Evolutionary conservation across 176 grass and related monocot genomes (phyloP).

Genomic region (Eragrostis curvula): DNA sequence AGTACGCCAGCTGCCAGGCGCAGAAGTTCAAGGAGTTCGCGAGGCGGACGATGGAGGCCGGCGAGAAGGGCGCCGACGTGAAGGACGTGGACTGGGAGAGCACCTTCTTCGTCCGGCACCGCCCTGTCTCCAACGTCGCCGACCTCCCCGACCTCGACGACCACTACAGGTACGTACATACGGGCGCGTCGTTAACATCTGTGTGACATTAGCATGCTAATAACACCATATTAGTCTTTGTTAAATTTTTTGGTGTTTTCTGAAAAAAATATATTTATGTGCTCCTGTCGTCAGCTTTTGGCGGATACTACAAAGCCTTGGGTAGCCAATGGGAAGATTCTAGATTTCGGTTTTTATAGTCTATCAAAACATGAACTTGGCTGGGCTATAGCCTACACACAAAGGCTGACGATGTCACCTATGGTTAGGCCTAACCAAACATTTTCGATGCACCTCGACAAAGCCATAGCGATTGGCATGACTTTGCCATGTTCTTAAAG

Average conservation of each 20-base stretch:
- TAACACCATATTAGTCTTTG: background rate
- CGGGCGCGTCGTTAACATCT: constrained; percentile 1
- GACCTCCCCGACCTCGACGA: constrained; percentile 73
- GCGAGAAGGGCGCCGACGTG: constrained; percentile 40
- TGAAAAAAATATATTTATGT: background rate
- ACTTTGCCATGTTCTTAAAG: background rate
- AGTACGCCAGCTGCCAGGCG: constrained; percentile 61
- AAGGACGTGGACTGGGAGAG: constrained; percentile 91
- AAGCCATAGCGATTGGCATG: background rate
- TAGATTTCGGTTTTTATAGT: too few species aligned
- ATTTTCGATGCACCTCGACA: background rate
- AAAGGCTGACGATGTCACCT: constrained; percentile 18
- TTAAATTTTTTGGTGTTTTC: background rate
- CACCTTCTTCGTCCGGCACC: constrained; percentile 89
- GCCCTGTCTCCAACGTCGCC: constrained; percentile 66
- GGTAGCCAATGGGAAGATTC: background rate
- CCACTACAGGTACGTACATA: constrained; percentile 59
- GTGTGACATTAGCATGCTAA: background rate
- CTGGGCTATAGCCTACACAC: background rate
- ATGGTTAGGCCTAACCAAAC: constrained; percentile 18
- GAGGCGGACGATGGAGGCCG: constrained; percentile 55
- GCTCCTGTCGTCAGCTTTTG: constrained; percentile 21
- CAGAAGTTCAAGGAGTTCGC: constrained; percentile 75
- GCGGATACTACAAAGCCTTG: background rate
- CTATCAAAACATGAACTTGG: background rate